These are phyloP conservation scores for Tulasnella sp. DNA, from an alignment of 768 basidiomycete species.

Conservation along the genomic window DNA sequence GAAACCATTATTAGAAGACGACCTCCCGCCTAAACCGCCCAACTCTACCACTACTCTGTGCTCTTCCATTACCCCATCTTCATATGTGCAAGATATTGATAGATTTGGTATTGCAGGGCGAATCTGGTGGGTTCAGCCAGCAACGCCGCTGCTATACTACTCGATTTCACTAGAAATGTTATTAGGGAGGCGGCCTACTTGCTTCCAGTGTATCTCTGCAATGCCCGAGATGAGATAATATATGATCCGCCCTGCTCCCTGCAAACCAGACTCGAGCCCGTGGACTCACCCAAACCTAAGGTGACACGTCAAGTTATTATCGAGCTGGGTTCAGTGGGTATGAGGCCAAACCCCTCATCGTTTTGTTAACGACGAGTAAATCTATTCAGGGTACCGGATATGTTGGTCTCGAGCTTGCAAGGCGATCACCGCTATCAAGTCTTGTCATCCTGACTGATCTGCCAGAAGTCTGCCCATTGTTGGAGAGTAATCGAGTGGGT, in stretches of 20 bases:
- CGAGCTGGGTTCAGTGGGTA: constrained; percentile 12
- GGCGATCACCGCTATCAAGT: constrained; percentile 28
- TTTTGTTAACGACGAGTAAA: not conserved
- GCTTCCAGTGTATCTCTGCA: not conserved
- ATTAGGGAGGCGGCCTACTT: constrained; percentile 7
- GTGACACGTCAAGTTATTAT: not conserved
- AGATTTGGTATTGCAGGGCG: constrained; percentile 4
- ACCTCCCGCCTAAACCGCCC: too few relatives aligned
- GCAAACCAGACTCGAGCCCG: not conserved
- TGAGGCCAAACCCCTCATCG: not conserved
- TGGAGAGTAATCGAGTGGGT: constrained; percentile 31
- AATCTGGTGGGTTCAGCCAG: not conserved
- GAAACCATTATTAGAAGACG: too few relatives aligned
- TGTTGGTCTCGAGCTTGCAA: constrained; percentile 40
- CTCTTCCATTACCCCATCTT: not conserved
- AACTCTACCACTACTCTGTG: not conserved
- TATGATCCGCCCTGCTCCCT: constrained; percentile 3
- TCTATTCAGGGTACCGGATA: constrained; percentile 46
- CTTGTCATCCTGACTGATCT: constrained; percentile 58
- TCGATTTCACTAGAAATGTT: not conserved
- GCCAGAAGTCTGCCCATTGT: constrained; percentile 51
- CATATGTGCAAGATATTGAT: constrained; percentile 3
- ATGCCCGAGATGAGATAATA: not conserved
- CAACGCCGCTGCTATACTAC: not conserved
- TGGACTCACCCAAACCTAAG: not conserved